These are phyloP conservation scores for Alisma plantagoaquatica DNA, from an alignment of 106 monocot species.

Conservation along the genomic window DNA sequence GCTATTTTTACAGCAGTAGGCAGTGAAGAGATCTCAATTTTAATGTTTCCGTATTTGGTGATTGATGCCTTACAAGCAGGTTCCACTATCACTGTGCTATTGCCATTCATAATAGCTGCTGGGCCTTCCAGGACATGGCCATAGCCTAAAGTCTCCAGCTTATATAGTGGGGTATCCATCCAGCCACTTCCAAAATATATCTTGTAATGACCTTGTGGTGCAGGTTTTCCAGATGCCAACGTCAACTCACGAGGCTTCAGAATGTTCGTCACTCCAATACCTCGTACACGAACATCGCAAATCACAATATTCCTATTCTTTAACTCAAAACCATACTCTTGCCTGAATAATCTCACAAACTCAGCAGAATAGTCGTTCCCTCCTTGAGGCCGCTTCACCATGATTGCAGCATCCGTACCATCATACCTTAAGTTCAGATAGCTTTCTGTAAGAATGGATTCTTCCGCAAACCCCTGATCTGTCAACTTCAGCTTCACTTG, in stretches of 20 bases:
- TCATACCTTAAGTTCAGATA: conserved; percentile 92
- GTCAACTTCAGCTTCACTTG: conserved; percentile 54
- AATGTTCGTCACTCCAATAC: conserved; percentile 75
- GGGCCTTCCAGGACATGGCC: conserved; percentile 62
- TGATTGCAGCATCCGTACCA: conserved; percentile 92
- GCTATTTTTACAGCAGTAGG: conserved; percentile 17
- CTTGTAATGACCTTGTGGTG: conserved; percentile 35
- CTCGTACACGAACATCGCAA: conserved; percentile 84
- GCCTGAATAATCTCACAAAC: conserved; percentile 69
- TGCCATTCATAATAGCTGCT: conserved; percentile 89
- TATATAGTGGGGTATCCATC: conserved; percentile 62
- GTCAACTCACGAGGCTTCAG: conserved; percentile 53
- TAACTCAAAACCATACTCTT: conserved; percentile 89
- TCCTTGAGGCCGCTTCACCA: conserved; percentile 61
- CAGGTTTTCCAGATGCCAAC: conserved; percentile 15
- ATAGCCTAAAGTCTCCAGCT: conserved; percentile 66
- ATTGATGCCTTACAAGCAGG: conserved; percentile 65
- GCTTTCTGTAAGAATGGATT: conserved; percentile 57
- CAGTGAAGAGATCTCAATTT: conserved; percentile 41
- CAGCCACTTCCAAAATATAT: conserved; percentile 80
- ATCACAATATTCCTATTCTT: conserved; percentile 70
- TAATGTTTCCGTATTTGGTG: conserved; percentile 85
- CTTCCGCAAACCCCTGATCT: conserved; percentile 73
- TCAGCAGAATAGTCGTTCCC: conserved; percentile 51
- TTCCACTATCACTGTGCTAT: conserved; percentile 89